Evolutionary conservation across 495 filamentous ascomycete genomes (phyloP).

Genomic region (Cercophora sp.): DNA sequence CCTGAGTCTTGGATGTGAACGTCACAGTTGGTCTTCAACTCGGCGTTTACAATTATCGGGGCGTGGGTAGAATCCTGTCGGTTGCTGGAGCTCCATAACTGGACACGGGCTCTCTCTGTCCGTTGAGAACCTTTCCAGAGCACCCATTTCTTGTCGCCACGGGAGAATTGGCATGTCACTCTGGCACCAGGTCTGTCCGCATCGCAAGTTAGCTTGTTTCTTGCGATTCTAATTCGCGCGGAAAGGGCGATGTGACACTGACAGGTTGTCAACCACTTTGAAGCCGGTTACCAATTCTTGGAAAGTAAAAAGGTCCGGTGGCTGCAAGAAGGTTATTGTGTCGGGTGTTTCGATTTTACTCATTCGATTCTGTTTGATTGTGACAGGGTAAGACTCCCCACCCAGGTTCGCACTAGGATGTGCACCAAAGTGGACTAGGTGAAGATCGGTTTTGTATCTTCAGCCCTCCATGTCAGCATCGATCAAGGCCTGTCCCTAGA

Average conservation of each 20-base stretch:
- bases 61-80: not conserved
- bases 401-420: not conserved
- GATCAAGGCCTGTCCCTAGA: too few species aligned
- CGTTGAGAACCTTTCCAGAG: not conserved
- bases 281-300: conserved; percentile 18
- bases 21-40: not conserved
- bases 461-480: too few species aligned
- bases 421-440: not conserved
- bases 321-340: not conserved
- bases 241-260: not conserved
- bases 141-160: not conserved
- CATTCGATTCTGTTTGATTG: not conserved
- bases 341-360: not conserved
- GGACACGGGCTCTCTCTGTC: not conserved
- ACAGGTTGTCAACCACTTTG: conserved; percentile 21
- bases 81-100: conserved; percentile 2
- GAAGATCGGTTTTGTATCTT: not conserved
- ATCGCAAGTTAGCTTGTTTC: not conserved
- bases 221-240: not conserved
- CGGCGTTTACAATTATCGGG: not conserved
- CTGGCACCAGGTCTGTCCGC: conserved; percentile 3
- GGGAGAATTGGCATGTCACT: conserved; percentile 4
- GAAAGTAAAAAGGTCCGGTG: conserved; percentile 13
- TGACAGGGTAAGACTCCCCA: not conserved
- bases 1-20: not conserved